A percentile compares a stretch with the other conserved stretches of the same genome.
These are phyloP conservation scores for Sporisorium exsertum DNA, from an alignment of 1,284 basidiomycete species.

Conservation along the genomic window DNA sequence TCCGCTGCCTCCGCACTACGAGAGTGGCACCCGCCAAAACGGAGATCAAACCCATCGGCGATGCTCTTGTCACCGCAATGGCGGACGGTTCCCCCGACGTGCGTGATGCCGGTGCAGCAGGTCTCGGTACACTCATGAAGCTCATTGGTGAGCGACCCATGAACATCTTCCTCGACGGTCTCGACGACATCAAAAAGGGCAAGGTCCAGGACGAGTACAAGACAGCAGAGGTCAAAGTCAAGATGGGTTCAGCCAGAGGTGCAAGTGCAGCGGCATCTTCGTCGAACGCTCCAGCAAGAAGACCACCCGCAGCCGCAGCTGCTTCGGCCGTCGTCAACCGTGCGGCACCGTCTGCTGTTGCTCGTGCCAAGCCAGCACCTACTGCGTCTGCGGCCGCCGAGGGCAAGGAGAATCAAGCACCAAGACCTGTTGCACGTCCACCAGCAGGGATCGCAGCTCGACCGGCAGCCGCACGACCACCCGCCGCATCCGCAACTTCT, in stretches of 20 bases:
- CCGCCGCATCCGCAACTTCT: slow-evolving; percentile 16
- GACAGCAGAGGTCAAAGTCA: slow-evolving; percentile 58
- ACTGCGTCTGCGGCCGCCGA: slow-evolving; percentile 20
- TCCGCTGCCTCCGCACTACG: slow-evolving; percentile 79
- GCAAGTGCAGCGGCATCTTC: slow-evolving; percentile 18
- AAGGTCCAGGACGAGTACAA: slow-evolving; percentile 94
- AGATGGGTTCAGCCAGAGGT: slow-evolving; percentile 43
- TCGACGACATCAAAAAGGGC: slow-evolving; percentile 88
- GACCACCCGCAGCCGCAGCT: slow-evolving; percentile 23
- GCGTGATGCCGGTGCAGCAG: slow-evolving; percentile 86
- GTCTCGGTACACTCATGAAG: slow-evolving; percentile 92
- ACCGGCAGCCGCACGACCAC: slow-evolving; percentile 21
- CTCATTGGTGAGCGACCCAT: slow-evolving; percentile 94
- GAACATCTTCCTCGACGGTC: slow-evolving; percentile 84
- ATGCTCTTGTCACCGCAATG: slow-evolving; percentile 80
- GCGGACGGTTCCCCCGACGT: slow-evolving; percentile 92
- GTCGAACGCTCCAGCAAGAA: slow-evolving; percentile 23
- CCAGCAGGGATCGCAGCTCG: slow-evolving; percentile 26
- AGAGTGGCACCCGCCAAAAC: slow-evolving; percentile 77
- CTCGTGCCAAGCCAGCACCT: slow-evolving; percentile 30
- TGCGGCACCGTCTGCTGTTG: slow-evolving; percentile 25
- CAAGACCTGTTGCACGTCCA: slow-evolving; percentile 34
- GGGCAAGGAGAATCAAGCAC: slow-evolving; percentile 45
- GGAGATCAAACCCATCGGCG: slow-evolving; percentile 87
- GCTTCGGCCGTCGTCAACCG: slow-evolving; percentile 32